Evolutionary conservation across 768 basidiomycete species (phyloP), one percentile per base, ranked within the genome.

Genomic region (Xerocomellus amylosporus): DNA sequence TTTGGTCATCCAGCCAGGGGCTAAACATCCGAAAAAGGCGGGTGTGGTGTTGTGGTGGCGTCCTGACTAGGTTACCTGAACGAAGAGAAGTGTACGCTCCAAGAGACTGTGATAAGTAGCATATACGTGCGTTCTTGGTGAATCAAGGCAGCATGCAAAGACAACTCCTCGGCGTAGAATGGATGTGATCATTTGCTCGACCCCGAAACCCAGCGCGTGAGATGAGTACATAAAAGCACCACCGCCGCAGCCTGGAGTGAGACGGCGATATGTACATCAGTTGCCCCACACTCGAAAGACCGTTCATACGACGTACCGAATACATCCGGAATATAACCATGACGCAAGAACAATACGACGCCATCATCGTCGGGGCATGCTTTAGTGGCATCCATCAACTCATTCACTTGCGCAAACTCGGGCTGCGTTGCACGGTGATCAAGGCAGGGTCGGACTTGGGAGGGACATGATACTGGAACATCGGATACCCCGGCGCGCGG

Each of bases 381-480:
- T 62, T 63, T 4, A 53, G 61, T 6, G 60, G 60, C 9, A 24
- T 61, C 8, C 17, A 58, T 20, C 51, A 58, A 1, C 52, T 61
- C 33, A 49, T 61, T 22, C 45, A 39, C 8, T 2, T 61, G 14
- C 46, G 55, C n/a, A 4, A 54, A 20, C 42, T 53, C 4, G 59
- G 60, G 4, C 42, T 61, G 42, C 46, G 43, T n/a, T 62, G 59
- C 52, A 42, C 8, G 3, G 19, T 58, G 22, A 41, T 61, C 41
- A 55, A 61, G 0, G 55, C 55, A 15, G 60, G 42, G 2, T 61
- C 60, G 0, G 59, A 57, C 20, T 37, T 61, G 2, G 59, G 60
- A 19, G 60, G 60, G 9, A 34, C 42, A 1, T 61, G 60, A 52
- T n/a, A 46, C 39, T 58, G 60, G 59, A 61, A 61, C 52, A 46